Conservation (phyloP, 2,329 filamentous ascomycete genomes). For the Epichloe bromicola region DNA sequence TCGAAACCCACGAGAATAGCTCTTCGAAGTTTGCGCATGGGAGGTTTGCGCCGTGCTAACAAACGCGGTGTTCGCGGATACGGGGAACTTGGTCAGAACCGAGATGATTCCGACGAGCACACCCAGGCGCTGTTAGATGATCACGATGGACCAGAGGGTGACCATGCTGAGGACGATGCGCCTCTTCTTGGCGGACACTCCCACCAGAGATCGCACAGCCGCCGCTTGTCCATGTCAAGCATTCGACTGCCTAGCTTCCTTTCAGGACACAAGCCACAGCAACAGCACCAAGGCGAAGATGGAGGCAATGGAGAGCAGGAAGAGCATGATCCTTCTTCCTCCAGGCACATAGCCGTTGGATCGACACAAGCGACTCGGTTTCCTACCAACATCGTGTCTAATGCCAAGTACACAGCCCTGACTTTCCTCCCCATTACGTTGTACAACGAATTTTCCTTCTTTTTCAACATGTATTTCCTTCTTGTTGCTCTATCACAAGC, state of each 20-base stretch:
- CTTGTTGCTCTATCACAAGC: slow-evolving; percentile 89
- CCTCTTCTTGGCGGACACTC: slow-evolving; percentile 48
- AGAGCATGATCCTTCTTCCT: slow-evolving; percentile 53
- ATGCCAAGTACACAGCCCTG: slow-evolving; percentile 93
- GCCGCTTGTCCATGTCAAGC: slow-evolving; percentile 29
- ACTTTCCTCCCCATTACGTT: slow-evolving; percentile 89
- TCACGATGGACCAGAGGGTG: slow-evolving; percentile 43
- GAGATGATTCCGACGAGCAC: slow-evolving; percentile 51
- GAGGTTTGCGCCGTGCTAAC: slow-evolving; percentile 43
- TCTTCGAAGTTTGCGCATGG: slow-evolving; percentile 56
- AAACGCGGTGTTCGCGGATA: slow-evolving; percentile 42
- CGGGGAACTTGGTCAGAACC: slow-evolving; percentile 45
- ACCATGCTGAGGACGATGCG: slow-evolving; percentile 52
- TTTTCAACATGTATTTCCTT: slow-evolving; percentile 98
- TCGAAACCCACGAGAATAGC: slow-evolving; percentile 50
- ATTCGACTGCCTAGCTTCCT: slow-evolving; percentile 58
- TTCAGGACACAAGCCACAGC: slow-evolving; percentile 18
- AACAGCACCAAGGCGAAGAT: slow-evolving; percentile 16
- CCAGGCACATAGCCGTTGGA: slow-evolving; percentile 65
- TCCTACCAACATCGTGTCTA: slow-evolving; percentile 83
- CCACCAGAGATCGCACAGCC: slow-evolving; percentile 14
- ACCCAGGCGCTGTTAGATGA: slow-evolving; percentile 53
- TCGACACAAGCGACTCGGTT: slow-evolving; percentile 61
- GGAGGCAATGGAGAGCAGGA: slow-evolving; percentile 36
- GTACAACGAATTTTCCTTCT: slow-evolving; percentile 99